Conservation (phyloP, 331 rosid species). For the Malus hybrid region DNA sequence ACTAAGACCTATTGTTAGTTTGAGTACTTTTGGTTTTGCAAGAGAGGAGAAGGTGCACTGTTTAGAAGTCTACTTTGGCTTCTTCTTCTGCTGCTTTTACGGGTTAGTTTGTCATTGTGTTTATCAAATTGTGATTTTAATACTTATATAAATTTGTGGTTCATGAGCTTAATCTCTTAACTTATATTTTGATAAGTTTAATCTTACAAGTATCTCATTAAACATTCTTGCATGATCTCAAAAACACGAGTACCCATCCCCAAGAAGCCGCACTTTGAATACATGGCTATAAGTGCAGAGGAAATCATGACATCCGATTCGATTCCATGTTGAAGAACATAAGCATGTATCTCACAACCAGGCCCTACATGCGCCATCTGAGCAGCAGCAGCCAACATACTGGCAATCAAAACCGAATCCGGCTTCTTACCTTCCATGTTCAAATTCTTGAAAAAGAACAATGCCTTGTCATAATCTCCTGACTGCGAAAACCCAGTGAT, state of each 20-base stretch:
- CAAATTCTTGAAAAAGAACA: slow-evolving; percentile 50
- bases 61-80: no score
- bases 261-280: slow-evolving; percentile 74
- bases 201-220: slow-evolving; percentile 43
- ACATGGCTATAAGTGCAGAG: slow-evolving; percentile 76
- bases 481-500: slow-evolving; percentile 65
- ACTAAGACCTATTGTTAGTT: no score
- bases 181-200: no score
- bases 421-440: slow-evolving; percentile 41
- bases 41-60: no score
- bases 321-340: slow-evolving; percentile 58
- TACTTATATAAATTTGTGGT: no score
- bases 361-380: slow-evolving; percentile 45
- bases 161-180: no score
- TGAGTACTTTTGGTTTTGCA: no score
- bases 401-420: slow-evolving; percentile 63
- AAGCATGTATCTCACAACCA: slow-evolving; percentile 71
- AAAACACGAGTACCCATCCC: slow-evolving; percentile 51
- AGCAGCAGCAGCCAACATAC: slow-evolving; percentile 63
- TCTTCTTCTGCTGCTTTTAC: no score
- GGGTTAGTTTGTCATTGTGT: no score
- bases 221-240: slow-evolving; percentile 42
- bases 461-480: slow-evolving; percentile 46
- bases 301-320: slow-evolving; percentile 70
- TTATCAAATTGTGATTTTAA: no score